Evolutionary conservation across 306 rosid genomes (phyloP), one percentile per base, ranked within the genome.

Genomic region (Hylodesmum podocarpum): DNA sequence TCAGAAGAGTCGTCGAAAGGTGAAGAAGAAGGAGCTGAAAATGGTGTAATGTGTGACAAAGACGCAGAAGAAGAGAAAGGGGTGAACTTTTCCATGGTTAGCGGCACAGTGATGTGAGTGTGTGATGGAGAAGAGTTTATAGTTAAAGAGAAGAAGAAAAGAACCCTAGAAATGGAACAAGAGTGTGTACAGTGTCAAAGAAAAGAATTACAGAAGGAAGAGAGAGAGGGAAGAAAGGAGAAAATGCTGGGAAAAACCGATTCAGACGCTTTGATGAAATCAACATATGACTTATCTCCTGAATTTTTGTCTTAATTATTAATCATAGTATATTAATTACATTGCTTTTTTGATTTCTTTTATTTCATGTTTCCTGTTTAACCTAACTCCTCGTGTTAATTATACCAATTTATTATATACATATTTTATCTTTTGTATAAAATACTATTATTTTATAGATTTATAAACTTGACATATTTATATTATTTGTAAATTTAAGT

Each of bases 191-290:
- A 78, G 33, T 79, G 86, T 81, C 87, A 91, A 79, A 79, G 87
- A 43, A 86, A 66, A 37, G 81, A 78, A 80, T 73, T 61, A 55
- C 14, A 47, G 70, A 63, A 49, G 59, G 80, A 51, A 27, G 72
- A 39, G 36, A 51, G 31, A 25, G 27, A 18, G 81, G 70, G 55
- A 74, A 70, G 80, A 76, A 28, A 49, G 82, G 79, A 72, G 85
- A 74, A 44, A 87, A 70, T 75, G 74, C 73, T 33, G 93, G 83
- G 28, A 64, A 22, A 84, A 67, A 22, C 90, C 98, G 90, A 78
- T 89, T 91, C 92, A 84, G 82, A 84, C 90, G 98, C 54, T 73
- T 80, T 86, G 88, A 88, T 76, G 85, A 76, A 79, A 89, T 87
- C 97, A 80, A 82, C 73, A 28, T 3, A 36, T 16, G 53, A 64